phyloP scores from a whole-genome alignment of 2,329 filamentous ascomycete species.

The Aspergillus hortae region DNA sequence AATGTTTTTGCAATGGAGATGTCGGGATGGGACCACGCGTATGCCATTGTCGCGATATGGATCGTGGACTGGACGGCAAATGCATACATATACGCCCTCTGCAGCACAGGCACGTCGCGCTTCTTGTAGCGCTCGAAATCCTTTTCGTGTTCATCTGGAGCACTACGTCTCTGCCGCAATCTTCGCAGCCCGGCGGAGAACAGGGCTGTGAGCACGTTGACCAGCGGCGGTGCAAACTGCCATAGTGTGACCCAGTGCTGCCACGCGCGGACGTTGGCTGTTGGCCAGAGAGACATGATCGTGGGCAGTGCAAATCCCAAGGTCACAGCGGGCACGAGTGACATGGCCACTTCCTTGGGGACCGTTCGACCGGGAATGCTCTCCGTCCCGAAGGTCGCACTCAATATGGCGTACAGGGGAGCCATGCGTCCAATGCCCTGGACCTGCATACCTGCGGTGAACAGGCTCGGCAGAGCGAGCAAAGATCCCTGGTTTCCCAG shows the following conservation, averaged over 20 bases:
- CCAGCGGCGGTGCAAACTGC: background rate
- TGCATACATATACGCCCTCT: background rate
- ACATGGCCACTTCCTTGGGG: background rate
- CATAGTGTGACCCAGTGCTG: constrained; percentile 1
- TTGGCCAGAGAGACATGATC: background rate
- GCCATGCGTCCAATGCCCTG: background rate
- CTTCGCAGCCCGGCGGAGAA: background rate
- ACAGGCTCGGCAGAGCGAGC: background rate
- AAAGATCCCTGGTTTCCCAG: background rate
- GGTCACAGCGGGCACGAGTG: background rate
- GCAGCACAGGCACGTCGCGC: background rate
- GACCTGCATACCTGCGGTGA: background rate
- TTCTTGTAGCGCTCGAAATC: background rate
- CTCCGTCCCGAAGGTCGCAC: background rate
- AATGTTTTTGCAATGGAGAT: background rate
- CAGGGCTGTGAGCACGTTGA: background rate
- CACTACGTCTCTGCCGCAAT: background rate
- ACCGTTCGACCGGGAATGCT: background rate
- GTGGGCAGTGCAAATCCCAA: background rate
- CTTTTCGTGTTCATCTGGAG: background rate
- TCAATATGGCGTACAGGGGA: background rate
- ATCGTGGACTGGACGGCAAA: background rate
- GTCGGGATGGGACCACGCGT: background rate
- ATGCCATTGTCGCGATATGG: background rate
- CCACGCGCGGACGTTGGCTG: background rate